These are phyloP conservation scores for Alternaria atra DNA, from an alignment of 2,329 filamentous ascomycete genomes.

Conservation along the genomic window DNA sequence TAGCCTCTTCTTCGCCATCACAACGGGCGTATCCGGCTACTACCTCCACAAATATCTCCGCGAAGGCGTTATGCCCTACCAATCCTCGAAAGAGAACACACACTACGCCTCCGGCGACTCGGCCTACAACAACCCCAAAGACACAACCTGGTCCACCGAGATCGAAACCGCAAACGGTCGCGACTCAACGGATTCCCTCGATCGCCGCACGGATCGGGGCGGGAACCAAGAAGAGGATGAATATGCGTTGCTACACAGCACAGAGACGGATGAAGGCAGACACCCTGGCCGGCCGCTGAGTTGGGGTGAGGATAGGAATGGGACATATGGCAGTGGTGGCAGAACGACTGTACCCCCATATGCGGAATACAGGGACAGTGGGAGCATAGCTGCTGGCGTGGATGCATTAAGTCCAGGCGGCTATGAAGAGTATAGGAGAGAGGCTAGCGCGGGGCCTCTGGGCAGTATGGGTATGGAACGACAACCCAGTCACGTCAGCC, in stretches of 20 bases:
- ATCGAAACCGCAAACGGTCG: conserved; percentile 51
- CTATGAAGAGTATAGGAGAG: conserved; percentile 47
- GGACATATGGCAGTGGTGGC: conserved; percentile 30
- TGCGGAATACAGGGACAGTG: conserved; percentile 40
- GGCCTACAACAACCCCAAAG: conserved; percentile 38
- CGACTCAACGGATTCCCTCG: conserved; percentile 54
- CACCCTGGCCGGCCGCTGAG: conserved; percentile 53
- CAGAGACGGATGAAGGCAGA: conserved; percentile 50
- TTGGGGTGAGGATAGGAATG: conserved; percentile 47
- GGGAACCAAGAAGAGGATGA: conserved; percentile 60
- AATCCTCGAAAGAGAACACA: conserved; percentile 54
- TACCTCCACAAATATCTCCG: conserved; percentile 65
- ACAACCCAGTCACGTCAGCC: conserved; percentile 14
- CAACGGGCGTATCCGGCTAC: conserved; percentile 63
- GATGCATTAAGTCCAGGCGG: conserved; percentile 47
- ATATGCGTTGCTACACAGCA: conserved; percentile 60
- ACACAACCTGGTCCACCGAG: conserved; percentile 56
- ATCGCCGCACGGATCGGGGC: conserved; percentile 50
- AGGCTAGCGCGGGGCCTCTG: conserved; percentile 19
- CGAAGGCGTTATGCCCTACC: conserved; percentile 63
- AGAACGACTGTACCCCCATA: conserved; percentile 46
- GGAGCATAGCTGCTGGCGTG: conserved; percentile 21
- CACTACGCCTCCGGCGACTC: conserved; percentile 51
- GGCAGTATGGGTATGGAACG: conserved; percentile 13
- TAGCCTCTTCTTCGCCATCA: conserved; percentile 64